Percentiles rank a stretch among this genome's conserved stretches.
Evolutionary conservation across 352 stramenopile genomes (phyloP).

Genomic region (Poterioochromonas sp.): DNA sequence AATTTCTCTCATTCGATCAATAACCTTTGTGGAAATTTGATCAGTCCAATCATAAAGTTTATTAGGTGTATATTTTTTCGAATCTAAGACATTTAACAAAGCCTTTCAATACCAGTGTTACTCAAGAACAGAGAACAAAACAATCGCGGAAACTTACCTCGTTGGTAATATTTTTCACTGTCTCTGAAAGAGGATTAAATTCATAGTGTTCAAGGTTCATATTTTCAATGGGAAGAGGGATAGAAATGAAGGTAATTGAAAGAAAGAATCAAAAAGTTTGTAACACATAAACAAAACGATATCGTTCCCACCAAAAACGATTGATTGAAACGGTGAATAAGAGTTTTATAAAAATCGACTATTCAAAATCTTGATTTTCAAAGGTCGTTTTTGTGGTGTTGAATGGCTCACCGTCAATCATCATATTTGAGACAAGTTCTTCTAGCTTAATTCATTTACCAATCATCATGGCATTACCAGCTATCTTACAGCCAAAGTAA

Average conservation of each 20-base stretch:
- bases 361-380: too few relatives aligned
- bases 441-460: too few relatives aligned
- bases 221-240: too few relatives aligned
- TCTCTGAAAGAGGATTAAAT: conserved; percentile 2
- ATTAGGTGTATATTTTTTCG: not conserved
- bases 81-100: conserved; percentile 7
- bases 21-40: not conserved
- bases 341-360: too few relatives aligned
- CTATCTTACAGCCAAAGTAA: conserved; percentile 25
- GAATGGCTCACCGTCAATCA: too few relatives aligned
- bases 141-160: not conserved
- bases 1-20: not conserved
- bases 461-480: conserved; percentile 20
- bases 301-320: too few relatives aligned
- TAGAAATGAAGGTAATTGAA: too few relatives aligned
- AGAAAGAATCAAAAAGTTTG: too few relatives aligned
- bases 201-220: not conserved
- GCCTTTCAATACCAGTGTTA: not conserved
- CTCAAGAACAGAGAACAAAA: not conserved
- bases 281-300: too few relatives aligned
- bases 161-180: not conserved
- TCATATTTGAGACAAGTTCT: too few relatives aligned
- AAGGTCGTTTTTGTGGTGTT: too few relatives aligned
- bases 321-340: too few relatives aligned
- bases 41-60: conserved; percentile 12